Percentiles rank a stretch among this genome's conserved stretches.
phyloP scores from a whole-genome alignment of 331 rosid species.

The Rosa hybrid region DNA sequence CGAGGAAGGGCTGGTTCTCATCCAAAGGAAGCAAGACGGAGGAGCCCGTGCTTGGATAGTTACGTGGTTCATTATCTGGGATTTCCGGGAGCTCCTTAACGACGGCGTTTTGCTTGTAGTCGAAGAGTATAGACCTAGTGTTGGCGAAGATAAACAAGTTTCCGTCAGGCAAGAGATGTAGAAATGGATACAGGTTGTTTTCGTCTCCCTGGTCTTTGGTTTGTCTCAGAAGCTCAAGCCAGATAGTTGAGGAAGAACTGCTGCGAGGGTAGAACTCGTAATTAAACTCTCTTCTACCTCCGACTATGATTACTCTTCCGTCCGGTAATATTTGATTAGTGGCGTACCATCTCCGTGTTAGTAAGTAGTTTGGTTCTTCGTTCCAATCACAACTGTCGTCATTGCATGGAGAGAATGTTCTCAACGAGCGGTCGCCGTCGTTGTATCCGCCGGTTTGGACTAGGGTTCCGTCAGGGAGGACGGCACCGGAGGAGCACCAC shows the following conservation, averaged over 20 bases:
- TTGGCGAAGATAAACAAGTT: slow-evolving; percentile 76
- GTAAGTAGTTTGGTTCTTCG: slow-evolving; percentile 46
- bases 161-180: slow-evolving; percentile 74
- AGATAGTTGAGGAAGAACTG: slow-evolving; percentile 5
- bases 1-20: slow-evolving; percentile 32
- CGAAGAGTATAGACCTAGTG: slow-evolving; percentile 46
- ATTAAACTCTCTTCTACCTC: slow-evolving; percentile 69
- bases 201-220: slow-evolving; percentile 46
- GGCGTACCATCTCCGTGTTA: slow-evolving; percentile 70
- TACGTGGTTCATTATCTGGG: slow-evolving; percentile 60
- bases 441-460: slow-evolving; percentile 77
- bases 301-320: slow-evolving; percentile 53
- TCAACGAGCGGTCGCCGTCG: slow-evolving; percentile 52
- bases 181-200: slow-evolving; percentile 69
- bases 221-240: slow-evolving; percentile 43
- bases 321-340: slow-evolving; percentile 67
- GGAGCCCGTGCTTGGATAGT: slow-evolving; percentile 79
- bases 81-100: slow-evolving; percentile 58
- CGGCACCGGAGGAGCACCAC: slow-evolving; percentile 77
- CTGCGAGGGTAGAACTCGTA: slow-evolving; percentile 62
- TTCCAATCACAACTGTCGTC: slow-evolving; percentile 61
- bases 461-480: slow-evolving; percentile 69
- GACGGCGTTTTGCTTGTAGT: slow-evolving; percentile 45
- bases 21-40: slow-evolving; percentile 72
- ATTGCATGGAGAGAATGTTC: slow-evolving; percentile 60